Evolutionary conservation across 768 basidiomycete species (phyloP), one percentile per base, ranked within the genome.

Genomic region (Cystoderma amianthinum): DNA sequence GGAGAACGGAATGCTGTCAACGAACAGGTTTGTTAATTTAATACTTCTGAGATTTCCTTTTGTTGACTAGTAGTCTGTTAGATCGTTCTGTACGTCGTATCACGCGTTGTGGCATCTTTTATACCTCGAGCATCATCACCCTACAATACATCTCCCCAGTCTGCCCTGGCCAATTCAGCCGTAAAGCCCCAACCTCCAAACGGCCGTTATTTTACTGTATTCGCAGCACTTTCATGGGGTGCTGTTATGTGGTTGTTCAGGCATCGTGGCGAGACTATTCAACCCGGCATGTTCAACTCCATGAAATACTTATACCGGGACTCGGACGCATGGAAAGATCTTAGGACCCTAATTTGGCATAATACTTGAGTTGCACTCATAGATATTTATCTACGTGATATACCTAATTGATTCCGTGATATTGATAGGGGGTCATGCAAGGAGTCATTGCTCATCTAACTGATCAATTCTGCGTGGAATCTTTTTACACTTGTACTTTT

Each of bases 51-150:
- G 41, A 25, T 13, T 41, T 9, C 42, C 42, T 42, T 33, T 22
- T 41, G 36, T 15, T n/a, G n/a, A n/a, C n/a, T n/a, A n/a, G n/a
- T n/a, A n/a, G n/a, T n/a, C n/a, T n/a, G 20, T 38, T 47, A 96
- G 90, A 96, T 98, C 51, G 96, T 98, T 16, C 80, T 99, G 45
- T 99, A 98, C 56, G 90, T 99, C 46, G 80, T 87, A 44, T 91
- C 91, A 18, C 83, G 96, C 38, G 89, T 95, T 35, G 71, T 98
- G 33, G 85, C 94, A 13, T 86, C 95, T 4, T 82, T 95, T 66
- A 72, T 99, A 23, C 92, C 96, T 3, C 83, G 96, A 45, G 76
- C 85, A 20, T 56, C 67, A 20, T 51, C 71, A 22, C 68, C 78
- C 16, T 77, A 82, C 55, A 68, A 73, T 30, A 65, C 69, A 19